Base-by-base conservation (phyloP, 2,329 filamentous ascomycete species). In the Penicillium sp. region DNA sequence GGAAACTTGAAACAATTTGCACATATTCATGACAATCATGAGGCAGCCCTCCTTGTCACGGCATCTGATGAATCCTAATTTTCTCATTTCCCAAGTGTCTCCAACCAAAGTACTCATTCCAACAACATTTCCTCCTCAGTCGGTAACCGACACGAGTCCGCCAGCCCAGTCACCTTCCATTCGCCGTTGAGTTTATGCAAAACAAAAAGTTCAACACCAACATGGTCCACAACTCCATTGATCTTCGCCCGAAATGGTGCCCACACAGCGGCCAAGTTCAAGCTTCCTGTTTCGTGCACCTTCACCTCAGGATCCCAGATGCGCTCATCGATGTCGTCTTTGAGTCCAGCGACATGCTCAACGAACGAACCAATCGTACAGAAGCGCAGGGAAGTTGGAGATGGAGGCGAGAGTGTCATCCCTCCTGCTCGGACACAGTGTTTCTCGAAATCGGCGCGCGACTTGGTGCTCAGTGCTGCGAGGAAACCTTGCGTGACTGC, bases 151-250 rank as follows among this genome's bases (percentile, higher is more conserved):
- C 70, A 74, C 15, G 71, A 72, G 67, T 75, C 71, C 8, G 70
- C 71, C 54, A 74, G 46, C 21, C 70, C 72, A 42, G 72, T 74
- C 27, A 74, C 66, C 57, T 74, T 74, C 71, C 71, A 74, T 50
- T 65, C 61, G 6, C 67, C 71, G 46, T 69, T 64, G 33, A 73
- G 25, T 48, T 69, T 74, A 61, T 74, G 71, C 48, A 74, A 56
- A 19, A 73, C 50, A 50, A 74, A 73, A 38, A 73, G 58, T 50
- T 73, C 69, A 6, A 73, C 69, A 2, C 72, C 72, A n/a, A 74
- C 72, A 63, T 73, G 72, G 41, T 74, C 64, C 55, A 74, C 68
- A 6, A 70, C 60, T 1, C 71, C 72, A 48, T 74, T 73, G 12
- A 73, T 62, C 59, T 72, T 73, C 31, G 69, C 68, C 50, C 71